Evolutionary conservation across 768 basidiomycete species (phyloP).

Genomic region (Termitomyces sp.): DNA sequence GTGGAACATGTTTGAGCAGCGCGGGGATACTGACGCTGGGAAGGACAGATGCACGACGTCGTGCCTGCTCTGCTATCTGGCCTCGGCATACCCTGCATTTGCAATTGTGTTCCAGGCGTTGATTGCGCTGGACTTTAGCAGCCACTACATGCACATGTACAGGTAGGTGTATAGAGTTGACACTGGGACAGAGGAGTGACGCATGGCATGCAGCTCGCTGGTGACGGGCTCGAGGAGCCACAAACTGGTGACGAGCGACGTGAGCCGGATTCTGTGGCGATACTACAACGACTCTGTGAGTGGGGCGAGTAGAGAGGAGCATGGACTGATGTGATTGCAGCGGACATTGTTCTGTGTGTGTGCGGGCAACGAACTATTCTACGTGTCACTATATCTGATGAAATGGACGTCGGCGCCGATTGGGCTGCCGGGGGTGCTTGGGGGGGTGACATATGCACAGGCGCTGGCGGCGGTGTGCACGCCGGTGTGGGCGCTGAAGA

Average conservation of each 20-base stretch:
- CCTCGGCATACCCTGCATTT: constrained; percentile 82
- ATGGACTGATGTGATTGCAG: constrained; percentile 32
- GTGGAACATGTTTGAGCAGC: constrained; percentile 14
- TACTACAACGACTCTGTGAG: constrained; percentile 94
- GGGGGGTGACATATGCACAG: constrained; percentile 69
- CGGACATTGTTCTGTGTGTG: constrained; percentile 88
- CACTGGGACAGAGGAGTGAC: constrained; percentile 1
- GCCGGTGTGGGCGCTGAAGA: constrained; percentile 76
- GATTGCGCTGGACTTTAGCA: constrained; percentile 95
- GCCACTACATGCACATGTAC: constrained; percentile 99
- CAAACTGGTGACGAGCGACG: constrained; percentile 88
- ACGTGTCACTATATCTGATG: constrained; percentile 91
- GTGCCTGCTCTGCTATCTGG: constrained; percentile 89
- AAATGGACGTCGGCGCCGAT: constrained; percentile 77
- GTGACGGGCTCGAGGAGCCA: constrained; percentile 91
- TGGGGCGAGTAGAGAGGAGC: constrained; percentile 7
- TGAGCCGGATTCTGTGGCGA: constrained; percentile 84
- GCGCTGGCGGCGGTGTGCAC: constrained; percentile 56
- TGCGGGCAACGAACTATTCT: constrained; percentile 94
- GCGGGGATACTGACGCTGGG: constrained; percentile 1
- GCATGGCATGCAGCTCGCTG: constrained; percentile 64
- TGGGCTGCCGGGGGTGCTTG: constrained; percentile 31
- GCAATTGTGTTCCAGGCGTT: constrained; percentile 90
- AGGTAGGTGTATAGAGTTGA: constrained; percentile 48
- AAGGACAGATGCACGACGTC: constrained; percentile 85